A percentile compares a stretch with the other conserved stretches of the same genome.
phyloP scores from a whole-genome alignment of 495 filamentous ascomycete species.

The Daldinia decipiens region DNA sequence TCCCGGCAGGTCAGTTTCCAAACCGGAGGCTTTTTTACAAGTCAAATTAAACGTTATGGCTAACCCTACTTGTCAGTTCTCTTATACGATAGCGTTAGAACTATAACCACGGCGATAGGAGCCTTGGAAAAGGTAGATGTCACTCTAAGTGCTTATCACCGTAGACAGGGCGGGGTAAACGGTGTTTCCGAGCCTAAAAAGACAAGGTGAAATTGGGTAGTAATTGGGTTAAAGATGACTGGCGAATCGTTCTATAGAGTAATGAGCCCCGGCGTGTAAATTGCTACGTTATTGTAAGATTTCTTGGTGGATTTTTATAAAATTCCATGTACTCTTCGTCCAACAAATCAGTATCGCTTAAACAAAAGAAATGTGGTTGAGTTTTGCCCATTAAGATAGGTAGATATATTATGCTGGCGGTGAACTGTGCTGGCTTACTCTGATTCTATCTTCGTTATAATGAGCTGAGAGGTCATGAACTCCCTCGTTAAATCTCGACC shows the following conservation, averaged over 20 bases:
- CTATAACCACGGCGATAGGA: conserved; percentile 59
- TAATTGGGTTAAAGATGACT: neutral
- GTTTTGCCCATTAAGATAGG: no score
- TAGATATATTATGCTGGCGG: no score
- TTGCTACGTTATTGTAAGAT: neutral
- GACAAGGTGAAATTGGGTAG: conserved; percentile 27
- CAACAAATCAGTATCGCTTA: neutral
- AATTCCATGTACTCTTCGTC: neutral
- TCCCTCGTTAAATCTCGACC: no score
- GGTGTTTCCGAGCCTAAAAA: conserved; percentile 36
- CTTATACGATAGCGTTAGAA: conserved; percentile 60
- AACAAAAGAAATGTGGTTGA: neutral
- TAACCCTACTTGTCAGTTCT: conserved; percentile 55
- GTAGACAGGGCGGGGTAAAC: neutral
- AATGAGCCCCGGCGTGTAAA: neutral
- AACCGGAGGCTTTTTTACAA: neutral
- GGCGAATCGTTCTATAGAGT: neutral
- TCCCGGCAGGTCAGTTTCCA: conserved; percentile 63
- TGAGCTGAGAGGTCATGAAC: no score
- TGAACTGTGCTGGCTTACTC: no score
- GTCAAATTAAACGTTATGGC: neutral
- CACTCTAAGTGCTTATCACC: conserved; percentile 38
- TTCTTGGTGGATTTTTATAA: neutral
- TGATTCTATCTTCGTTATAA: no score
- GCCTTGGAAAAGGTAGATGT: conserved; percentile 53